A percentile compares a stretch with the other conserved stretches of the same genome.
Evolutionary conservation across 805 yeast genomes (phyloP).

Genomic region (Schizosaccharomyces lindneri): DNA sequence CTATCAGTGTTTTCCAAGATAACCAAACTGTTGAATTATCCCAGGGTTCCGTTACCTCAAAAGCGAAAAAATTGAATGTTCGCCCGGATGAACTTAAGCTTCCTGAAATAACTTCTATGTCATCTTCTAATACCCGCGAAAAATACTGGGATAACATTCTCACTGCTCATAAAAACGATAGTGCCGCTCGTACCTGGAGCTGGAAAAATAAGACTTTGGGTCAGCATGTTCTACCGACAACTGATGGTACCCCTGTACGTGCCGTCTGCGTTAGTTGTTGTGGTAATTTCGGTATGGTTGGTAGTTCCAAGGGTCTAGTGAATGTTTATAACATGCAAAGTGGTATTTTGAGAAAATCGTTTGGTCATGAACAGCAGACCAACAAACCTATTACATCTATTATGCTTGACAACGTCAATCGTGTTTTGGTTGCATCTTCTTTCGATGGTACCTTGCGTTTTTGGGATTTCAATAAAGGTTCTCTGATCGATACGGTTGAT

Average conservation of each 20-base stretch:
- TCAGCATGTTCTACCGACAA: constrained; percentile 38
- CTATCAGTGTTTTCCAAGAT: constrained; percentile 77
- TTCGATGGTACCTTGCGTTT: constrained; percentile 76
- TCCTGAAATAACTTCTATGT: constrained; percentile 32
- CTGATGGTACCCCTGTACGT: constrained; percentile 56
- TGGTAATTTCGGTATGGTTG: constrained; percentile 85
- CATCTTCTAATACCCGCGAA: constrained; percentile 9
- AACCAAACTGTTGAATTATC: constrained; percentile 89
- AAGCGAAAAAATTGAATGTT: constrained; percentile 19
- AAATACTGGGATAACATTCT: constrained; percentile 64
- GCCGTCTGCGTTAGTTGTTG: constrained; percentile 65
- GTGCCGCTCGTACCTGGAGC: constrained; percentile 78
- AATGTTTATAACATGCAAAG: constrained; percentile 77
- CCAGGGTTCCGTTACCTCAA: constrained; percentile 31
- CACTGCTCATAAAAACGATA: constrained; percentile 67
- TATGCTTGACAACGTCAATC: constrained; percentile 72
- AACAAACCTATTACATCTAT: constrained; percentile 60
- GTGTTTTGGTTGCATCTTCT: constrained; percentile 65
- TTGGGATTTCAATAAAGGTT: constrained; percentile 55
- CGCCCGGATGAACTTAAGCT: constrained; percentile 21
- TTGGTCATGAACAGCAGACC: constrained; percentile 17
- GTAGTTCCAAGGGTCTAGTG: constrained; percentile 65
- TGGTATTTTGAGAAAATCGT: constrained; percentile 52
- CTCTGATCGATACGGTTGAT: constrained; percentile 37
- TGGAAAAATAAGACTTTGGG: constrained; percentile 60